Percentiles rank a stretch among this genome's conserved stretches.
These are phyloP conservation scores for Biscutella laevigata DNA, from an alignment of 441 rosid species.

Conservation along the genomic window DNA sequence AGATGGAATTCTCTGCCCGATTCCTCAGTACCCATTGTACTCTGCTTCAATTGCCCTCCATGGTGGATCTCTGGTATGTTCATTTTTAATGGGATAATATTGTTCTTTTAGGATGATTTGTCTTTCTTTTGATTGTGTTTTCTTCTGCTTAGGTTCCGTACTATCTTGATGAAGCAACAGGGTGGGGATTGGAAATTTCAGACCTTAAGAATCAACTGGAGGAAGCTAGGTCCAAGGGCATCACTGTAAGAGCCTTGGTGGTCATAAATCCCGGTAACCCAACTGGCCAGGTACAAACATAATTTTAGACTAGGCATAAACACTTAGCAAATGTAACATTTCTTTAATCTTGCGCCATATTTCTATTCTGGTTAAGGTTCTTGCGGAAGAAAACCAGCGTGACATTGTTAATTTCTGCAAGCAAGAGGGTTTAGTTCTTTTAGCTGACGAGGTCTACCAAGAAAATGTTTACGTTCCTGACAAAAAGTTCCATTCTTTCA, in stretches of 20 bases:
- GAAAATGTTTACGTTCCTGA: constrained; percentile 77
- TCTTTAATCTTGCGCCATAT: neutral
- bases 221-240: constrained; percentile 56
- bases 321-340: neutral
- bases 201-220: constrained; percentile 69
- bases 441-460: constrained; percentile 93
- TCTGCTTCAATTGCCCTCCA: constrained; percentile 85
- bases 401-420: constrained; percentile 76
- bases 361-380: constrained; percentile 45
- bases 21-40: constrained; percentile 90
- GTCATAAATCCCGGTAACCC: constrained; percentile 93
- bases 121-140: neutral
- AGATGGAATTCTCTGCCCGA: constrained; percentile 86
- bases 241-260: constrained; percentile 66
- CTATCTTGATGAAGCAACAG: constrained; percentile 80
- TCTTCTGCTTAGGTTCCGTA: constrained; percentile 57
- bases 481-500: constrained; percentile 79
- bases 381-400: constrained; percentile 66
- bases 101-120: neutral
- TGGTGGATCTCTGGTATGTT: constrained; percentile 76
- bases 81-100: neutral
- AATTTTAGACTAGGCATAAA: no score
- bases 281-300: constrained; percentile 69
- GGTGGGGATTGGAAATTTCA: constrained; percentile 83
- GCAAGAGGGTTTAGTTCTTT: constrained; percentile 78